Base-by-base conservation (phyloP, 1,284 basidiomycete species). In the Hortiboletus rubellus region DNA sequence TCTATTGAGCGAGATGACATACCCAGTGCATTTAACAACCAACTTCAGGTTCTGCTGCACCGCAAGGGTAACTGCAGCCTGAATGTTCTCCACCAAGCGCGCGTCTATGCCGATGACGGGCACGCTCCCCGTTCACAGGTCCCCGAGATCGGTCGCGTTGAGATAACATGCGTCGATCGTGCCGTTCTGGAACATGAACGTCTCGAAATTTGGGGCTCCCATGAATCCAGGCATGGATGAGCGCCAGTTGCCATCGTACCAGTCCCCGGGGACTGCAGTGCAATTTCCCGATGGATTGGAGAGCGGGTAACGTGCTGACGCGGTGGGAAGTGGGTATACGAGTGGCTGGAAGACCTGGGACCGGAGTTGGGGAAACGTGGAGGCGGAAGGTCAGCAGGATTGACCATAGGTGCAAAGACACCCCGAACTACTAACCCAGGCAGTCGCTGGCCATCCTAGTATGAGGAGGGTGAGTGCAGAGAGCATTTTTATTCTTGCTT, bases 11-110 rank as follows among this genome's bases (percentile, higher is more conserved):
- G 34, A 15, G 34, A 36, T 36, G 34, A 61, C 71, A 27, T 61
- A 76, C 74, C 80, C 79, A 11, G 81, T 81, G 53, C 78, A 79
- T 63, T 82, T 82, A n/a, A 83, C 68, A 0, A 77, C 76, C 5
- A 81, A 58, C 9, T 75, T 22, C 22, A 22, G 22, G 22, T 22
- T 22, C 22, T 22, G 22, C 22, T 22, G 22, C 22, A 22, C 22
- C 0, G 77, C 54, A 49, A 68, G 68, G 1, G 22, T 43, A 6
- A 70, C 48, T 4, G 62, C 77, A 40, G 72, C 75, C 57, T 78
- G 75, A 5, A 82, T 63, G 58, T 79, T 77, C 17, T 54, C 58
- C 7, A 69, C 67, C 0, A 55, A 66, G 7, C 73, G 71, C 0
- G 74, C 78, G 17, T 63, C 60, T 1, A 67, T 55, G 7, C 65